Conservation (phyloP, 169 alveolate genomes). For the Eimeria sp. region DNA sequence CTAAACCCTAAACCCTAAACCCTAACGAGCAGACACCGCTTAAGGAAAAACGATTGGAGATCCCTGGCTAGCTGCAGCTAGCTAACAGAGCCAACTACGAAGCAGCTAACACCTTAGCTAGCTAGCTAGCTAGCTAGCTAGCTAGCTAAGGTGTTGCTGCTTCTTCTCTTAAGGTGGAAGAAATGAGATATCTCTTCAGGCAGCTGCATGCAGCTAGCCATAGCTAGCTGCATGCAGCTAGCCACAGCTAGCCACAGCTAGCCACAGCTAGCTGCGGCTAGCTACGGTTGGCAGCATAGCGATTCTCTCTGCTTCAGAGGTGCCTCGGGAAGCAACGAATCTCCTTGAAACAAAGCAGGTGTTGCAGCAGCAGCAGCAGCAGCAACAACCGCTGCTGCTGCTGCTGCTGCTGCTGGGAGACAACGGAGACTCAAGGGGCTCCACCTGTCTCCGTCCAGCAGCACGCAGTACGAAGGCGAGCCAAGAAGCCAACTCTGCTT, state of each 20-base stretch:
- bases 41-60: too few relatives aligned
- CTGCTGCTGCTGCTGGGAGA: too few relatives aligned
- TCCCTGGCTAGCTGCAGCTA: neutral
- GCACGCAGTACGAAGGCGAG: neutral
- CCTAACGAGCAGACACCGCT: neutral
- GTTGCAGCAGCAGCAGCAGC: too few relatives aligned
- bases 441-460: neutral
- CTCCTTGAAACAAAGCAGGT: too few relatives aligned
- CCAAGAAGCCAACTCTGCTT: neutral
- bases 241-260: neutral
- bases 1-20: neutral
- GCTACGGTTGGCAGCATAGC: too few relatives aligned
- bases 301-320: neutral
- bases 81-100: too few relatives aligned
- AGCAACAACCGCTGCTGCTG: too few relatives aligned
- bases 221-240: neutral
- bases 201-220: neutral
- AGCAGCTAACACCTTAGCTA: too few relatives aligned
- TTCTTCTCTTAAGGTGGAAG: neutral
- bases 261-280: neutral
- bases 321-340: neutral
- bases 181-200: neutral
- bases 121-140: neutral
- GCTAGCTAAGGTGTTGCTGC: neutral
- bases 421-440: too few relatives aligned